phyloP scores from a whole-genome alignment of 169 alveolate species.

The Neospora caninum region DNA sequence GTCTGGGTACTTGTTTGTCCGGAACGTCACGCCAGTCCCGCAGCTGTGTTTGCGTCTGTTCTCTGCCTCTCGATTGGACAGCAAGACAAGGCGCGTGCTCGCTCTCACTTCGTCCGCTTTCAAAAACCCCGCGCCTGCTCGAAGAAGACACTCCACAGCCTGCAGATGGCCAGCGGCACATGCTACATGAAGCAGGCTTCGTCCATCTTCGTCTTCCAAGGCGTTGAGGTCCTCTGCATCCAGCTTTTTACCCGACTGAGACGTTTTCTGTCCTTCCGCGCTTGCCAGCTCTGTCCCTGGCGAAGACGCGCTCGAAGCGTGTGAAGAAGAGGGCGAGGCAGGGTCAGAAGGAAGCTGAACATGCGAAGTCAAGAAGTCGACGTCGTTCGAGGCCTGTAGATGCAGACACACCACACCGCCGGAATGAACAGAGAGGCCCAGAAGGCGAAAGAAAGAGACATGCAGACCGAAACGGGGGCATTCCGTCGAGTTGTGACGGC shows the following conservation, averaged over 20 bases:
- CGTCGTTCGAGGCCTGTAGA: slow-evolving; percentile 19
- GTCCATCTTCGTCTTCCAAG: slow-evolving; percentile 48
- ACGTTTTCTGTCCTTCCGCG: neutral
- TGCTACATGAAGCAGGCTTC: slow-evolving; percentile 57
- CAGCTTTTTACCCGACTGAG: neutral
- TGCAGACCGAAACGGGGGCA: too few species aligned
- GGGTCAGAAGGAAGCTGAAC: neutral
- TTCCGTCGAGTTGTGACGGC: too few species aligned
- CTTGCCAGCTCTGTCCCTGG: neutral
- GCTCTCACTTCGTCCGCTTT: slow-evolving; percentile 40
- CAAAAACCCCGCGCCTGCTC: slow-evolving; percentile 48
- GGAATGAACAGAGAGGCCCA: neutral
- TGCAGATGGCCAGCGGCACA: slow-evolving; percentile 58
- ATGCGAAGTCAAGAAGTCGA: neutral
- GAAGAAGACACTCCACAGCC: slow-evolving; percentile 60
- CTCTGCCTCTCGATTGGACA: too few species aligned
- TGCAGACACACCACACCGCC: neutral
- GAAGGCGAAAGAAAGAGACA: too few species aligned
- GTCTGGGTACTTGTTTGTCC: too few species aligned
- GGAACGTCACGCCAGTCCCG: too few species aligned
- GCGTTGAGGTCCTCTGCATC: neutral
- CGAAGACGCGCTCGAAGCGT: neutral
- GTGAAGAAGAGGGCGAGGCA: neutral
- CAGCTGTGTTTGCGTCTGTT: too few species aligned
- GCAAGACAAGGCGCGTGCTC: too few species aligned